A percentile compares a stretch with the other conserved stretches of the same genome.
Evolutionary conservation across 352 stramenopile genomes (phyloP).

Genomic region (Globisporangium apiculatum): DNA sequence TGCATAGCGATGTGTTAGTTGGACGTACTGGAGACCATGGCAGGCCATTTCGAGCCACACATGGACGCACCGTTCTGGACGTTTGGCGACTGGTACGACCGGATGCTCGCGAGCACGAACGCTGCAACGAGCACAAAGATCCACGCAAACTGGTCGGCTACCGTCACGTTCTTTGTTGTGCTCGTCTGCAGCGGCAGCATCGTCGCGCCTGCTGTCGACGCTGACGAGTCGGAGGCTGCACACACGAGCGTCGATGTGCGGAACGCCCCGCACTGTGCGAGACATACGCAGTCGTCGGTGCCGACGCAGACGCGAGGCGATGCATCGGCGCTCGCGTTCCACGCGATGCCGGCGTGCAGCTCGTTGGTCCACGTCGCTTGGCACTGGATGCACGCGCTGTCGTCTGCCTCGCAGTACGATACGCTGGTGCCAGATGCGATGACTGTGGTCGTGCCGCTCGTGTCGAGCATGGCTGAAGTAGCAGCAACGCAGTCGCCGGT

Average conservation of each 20-base stretch:
- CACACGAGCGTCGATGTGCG: constrained; percentile 1
- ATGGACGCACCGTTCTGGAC: background rate
- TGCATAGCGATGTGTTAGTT: too few species aligned
- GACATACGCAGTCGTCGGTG: constrained; percentile 7
- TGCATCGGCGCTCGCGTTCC: background rate
- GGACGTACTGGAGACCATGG: background rate
- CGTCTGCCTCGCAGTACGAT: constrained; percentile 4
- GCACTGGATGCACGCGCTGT: constrained; percentile 7
- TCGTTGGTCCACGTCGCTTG: constrained; percentile 1
- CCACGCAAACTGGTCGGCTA: background rate
- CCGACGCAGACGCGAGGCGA: constrained; percentile 1
- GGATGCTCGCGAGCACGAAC: constrained; percentile 6
- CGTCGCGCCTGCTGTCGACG: background rate
- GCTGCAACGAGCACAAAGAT: constrained; percentile 18
- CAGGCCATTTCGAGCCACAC: background rate
- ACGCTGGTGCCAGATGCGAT: background rate
- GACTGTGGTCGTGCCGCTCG: background rate
- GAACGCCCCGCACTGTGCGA: constrained; percentile 10
- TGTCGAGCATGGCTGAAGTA: background rate
- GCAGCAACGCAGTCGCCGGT: background rate
- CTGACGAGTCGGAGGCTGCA: too few species aligned
- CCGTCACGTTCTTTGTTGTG: background rate
- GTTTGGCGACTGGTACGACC: constrained; percentile 3
- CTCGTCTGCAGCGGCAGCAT: background rate
- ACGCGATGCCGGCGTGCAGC: background rate